phyloP scores from a whole-genome alignment of 2,329 filamentous ascomycete genomes.

The Verticillium alfalfae region DNA sequence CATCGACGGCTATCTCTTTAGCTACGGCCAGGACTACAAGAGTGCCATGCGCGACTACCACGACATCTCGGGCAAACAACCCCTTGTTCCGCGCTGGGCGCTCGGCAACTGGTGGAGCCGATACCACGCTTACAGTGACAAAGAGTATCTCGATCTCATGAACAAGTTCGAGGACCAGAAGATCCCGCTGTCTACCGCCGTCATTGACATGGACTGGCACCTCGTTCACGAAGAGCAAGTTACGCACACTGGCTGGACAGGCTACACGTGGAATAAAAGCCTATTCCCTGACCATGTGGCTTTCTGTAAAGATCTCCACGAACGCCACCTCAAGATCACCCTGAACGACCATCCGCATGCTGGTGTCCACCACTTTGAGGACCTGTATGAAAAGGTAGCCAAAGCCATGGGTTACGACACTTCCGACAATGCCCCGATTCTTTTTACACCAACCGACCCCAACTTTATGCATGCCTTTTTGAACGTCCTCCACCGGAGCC shows the following conservation, averaged over 20 bases:
- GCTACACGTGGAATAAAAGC: conserved; percentile 57
- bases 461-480: conserved; percentile 55
- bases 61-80: conserved; percentile 49
- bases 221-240: conserved; percentile 40
- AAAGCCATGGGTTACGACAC: conserved; percentile 46
- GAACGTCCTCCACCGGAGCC: conserved; percentile 47
- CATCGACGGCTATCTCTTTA: conserved; percentile 55
- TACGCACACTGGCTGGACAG: conserved; percentile 47
- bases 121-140: conserved; percentile 51
- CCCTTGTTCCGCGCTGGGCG: conserved; percentile 49
- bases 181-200: conserved; percentile 53
- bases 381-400: conserved; percentile 50
- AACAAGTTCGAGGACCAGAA: conserved; percentile 44
- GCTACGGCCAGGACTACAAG: conserved; percentile 51
- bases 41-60: conserved; percentile 51
- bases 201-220: conserved; percentile 66
- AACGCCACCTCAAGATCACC: conserved; percentile 45
- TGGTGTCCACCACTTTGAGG: conserved; percentile 52
- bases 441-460: conserved; percentile 48
- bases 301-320: conserved; percentile 46
- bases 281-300: conserved; percentile 48
- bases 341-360: conserved; percentile 59
- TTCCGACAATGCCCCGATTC: conserved; percentile 40
- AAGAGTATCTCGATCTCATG: conserved; percentile 53
- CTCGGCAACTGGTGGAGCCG: conserved; percentile 62